Base-by-base conservation (phyloP, 805 yeast genomes). In the Suhomyces sp. region DNA sequence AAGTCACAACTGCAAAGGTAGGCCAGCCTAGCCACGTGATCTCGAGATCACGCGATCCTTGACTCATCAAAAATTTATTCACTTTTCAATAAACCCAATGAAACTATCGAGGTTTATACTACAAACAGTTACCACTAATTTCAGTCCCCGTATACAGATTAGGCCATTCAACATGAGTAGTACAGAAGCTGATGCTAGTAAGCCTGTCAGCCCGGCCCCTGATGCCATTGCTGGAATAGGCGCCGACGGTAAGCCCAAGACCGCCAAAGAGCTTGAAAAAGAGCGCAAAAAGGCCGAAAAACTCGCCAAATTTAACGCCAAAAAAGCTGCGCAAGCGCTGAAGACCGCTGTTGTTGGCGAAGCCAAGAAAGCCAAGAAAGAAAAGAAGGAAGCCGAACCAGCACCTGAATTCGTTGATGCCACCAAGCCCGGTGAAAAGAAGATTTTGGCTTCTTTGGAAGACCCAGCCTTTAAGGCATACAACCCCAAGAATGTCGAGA, bases 391-490 rank as follows among this genome's bases (percentile, higher is more conserved):
- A 46, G 84, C 72, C 37, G 96, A 82, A 63, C 86, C 88, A 41
- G 77, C 80, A 40, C 96, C 97, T n/a, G 94, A 86, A 63, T 94
- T 84, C 68, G 82, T 84, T 47, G 99, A 94, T 68, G 73, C 75
- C 52, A 94, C 99, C 45, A 80, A 77, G 46, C 84, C 88, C 2
- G 99, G 99, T 56, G 96, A 91, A 63, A 94, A 93, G 83, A 94
- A 94, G 75, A 71, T 85, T 31, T 81, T 94, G 53, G 87, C 84
- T n/a, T 81, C 90, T 33, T 80, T 94, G 49, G 97, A 93, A 43
- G 96, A 92, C 67, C 92, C 97, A 20, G 85, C 97, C 19, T 83
- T 94, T 68, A 92, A 94, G 72, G 93, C 98, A 8, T 94, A 94
- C 72, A 88, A 83, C 63, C 99, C 99, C 31, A 82, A 83, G 61